phyloP scores from a whole-genome alignment of 164 flowering plant species.

The Santalum album region DNA sequence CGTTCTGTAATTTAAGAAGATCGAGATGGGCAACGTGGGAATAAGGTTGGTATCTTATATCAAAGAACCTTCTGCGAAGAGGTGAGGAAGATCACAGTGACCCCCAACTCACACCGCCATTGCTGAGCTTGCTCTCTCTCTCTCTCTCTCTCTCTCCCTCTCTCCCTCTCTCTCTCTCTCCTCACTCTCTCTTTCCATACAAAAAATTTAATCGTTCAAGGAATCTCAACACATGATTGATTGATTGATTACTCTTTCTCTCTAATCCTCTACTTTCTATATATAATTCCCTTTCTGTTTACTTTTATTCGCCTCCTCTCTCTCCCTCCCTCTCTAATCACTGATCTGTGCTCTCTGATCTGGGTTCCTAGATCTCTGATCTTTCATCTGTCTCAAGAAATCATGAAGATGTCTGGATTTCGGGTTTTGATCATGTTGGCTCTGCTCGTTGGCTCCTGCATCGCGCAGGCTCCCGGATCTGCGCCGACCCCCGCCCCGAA shows the following conservation, averaged over 20 bases:
- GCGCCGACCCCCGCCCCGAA: constrained; percentile 15
- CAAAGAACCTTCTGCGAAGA: constrained; percentile 14
- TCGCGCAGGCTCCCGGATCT: constrained; percentile 34
- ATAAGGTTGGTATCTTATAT: background rate
- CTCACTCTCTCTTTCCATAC: too few relatives aligned
- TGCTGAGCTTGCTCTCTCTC: background rate
- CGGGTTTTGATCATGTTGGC: constrained; percentile 20
- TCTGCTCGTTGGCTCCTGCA: constrained; percentile 26
- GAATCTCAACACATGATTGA: constrained; percentile 7
- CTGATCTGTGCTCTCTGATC: background rate
- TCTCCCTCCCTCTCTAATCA: background rate
- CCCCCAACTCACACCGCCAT: background rate
- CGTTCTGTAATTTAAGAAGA: background rate
- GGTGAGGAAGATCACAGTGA: background rate
- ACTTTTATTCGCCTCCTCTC: background rate
- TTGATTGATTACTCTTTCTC: constrained; percentile 1
- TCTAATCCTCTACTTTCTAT: background rate
- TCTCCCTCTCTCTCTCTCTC: too few relatives aligned
- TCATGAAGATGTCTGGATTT: constrained; percentile 13
- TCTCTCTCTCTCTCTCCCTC: background rate
- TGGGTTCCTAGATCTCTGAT: too few relatives aligned
- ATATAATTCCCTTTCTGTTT: background rate
- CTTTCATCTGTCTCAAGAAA: background rate
- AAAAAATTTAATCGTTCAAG: background rate
- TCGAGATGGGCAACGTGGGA: background rate